Conservation (phyloP, 768 basidiomycete species). For the Mycena sanguinolenta region DNA sequence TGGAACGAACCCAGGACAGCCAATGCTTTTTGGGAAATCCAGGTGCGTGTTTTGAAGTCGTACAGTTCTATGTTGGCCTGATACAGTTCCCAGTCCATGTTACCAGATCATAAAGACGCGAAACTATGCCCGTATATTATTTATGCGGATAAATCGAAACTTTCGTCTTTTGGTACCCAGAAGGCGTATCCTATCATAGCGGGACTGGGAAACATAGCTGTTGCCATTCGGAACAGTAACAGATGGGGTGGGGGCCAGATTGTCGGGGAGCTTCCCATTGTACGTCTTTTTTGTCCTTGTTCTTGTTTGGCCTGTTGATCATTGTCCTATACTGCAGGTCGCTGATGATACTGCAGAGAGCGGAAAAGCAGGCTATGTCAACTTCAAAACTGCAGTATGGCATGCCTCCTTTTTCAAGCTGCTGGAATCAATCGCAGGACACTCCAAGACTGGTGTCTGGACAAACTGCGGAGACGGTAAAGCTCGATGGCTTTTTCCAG, state of each 20-base stretch:
- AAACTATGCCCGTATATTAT: too few relatives aligned
- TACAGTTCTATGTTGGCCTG: too few relatives aligned
- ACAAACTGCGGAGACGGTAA: slow-evolving; percentile 47
- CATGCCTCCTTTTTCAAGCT: slow-evolving; percentile 51
- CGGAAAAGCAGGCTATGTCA: slow-evolving; percentile 36
- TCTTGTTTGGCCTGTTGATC: too few relatives aligned
- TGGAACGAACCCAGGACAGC: slow-evolving; percentile 55
- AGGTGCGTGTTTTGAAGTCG: too few relatives aligned
- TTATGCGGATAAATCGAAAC: too few relatives aligned
- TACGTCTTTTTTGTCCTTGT: too few relatives aligned
- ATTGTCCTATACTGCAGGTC: too few relatives aligned
- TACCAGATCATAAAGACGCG: too few relatives aligned
- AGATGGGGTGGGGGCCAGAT: slow-evolving; percentile 34
- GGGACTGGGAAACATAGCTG: slow-evolving; percentile 29
- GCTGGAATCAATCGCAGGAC: slow-evolving; percentile 41
- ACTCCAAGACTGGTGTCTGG: slow-evolving; percentile 39
- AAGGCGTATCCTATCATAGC: slow-evolving; percentile 39
- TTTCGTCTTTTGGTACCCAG: slow-evolving; percentile 33
- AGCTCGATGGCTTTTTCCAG: slow-evolving; percentile 46
- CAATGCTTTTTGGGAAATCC: slow-evolving; percentile 13
- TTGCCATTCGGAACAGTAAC: slow-evolving; percentile 30
- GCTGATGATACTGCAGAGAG: too few relatives aligned
- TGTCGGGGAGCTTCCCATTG: slow-evolving; percentile 36
- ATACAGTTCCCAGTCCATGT: too few relatives aligned
- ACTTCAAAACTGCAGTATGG: slow-evolving; percentile 53